Conservation (phyloP, 495 filamentous ascomycete genomes). For the Stereocaulon alpinum region DNA sequence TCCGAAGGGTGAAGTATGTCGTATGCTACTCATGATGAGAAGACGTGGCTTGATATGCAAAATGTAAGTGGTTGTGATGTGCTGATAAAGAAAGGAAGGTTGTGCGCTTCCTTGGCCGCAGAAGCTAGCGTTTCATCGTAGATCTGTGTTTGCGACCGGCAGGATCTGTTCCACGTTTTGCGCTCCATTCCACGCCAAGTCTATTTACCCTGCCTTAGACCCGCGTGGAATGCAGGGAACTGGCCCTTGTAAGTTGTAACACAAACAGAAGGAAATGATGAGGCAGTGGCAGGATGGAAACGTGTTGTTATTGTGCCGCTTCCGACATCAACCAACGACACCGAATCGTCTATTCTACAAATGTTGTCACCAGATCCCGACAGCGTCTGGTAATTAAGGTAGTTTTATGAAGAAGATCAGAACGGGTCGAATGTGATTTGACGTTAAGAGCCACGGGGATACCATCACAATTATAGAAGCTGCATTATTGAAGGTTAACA, state of each 20-base stretch:
- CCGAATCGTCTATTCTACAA: background rate
- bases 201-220: background rate
- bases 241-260: background rate
- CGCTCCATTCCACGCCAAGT: conserved; percentile 1
- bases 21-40: too few relatives aligned
- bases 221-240: background rate
- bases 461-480: background rate
- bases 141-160: background rate
- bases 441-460: background rate
- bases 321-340: background rate
- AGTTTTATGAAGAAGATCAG: background rate
- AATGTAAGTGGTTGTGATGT: too few relatives aligned
- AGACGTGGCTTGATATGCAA: too few relatives aligned
- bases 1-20: too few relatives aligned
- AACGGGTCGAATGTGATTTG: background rate
- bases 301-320: background rate
- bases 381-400: background rate
- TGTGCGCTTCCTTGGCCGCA: background rate
- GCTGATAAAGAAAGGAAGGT: background rate
- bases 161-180: background rate
- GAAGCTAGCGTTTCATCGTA: background rate
- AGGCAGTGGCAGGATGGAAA: background rate
- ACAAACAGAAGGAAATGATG: background rate
- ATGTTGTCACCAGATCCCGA: background rate
- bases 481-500: too few relatives aligned